Base-by-base conservation (phyloP, 306 rosid species). In the Gastrolobium villosum region DNA sequence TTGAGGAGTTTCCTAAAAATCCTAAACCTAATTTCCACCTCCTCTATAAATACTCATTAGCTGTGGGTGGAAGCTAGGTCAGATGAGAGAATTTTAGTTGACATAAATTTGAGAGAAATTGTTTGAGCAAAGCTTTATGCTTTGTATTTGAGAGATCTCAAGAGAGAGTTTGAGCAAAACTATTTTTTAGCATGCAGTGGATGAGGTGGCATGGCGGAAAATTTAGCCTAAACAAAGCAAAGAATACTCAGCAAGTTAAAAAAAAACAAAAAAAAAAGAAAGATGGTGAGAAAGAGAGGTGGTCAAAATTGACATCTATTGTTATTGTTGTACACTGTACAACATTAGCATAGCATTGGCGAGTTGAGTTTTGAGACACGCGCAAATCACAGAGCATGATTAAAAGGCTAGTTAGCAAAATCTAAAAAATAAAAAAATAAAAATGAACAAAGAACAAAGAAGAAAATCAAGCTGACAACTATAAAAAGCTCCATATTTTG, bases 221-320 rank as follows among this genome's bases (percentile, higher is more conserved):
- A 61, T 49, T 14, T 71, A 62, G 74, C 40, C 10, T 40, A 70
- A 69, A 48, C 41, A 70, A 36, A 41, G 7, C 34, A 77, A 48
- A 78, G 82, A 70, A 78, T 78, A 28, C 59, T 78, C 26, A 54
- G 40, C 37, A 15, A 53, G 44, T 70, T 4, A 11, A 2, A 3
- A 9, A 50, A 39, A 15, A 53, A 65, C n/a, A 4, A 4, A 20
- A 7, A 26, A 2, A 2, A 46, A 13, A 54, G 10, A 13, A 45
- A 72, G 59, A n/a, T 10, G 52, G 35, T 26, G 56, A 30, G 68
- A 67, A n/a, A 41, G 41, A 9, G 50, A 2, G 34, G 0, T 26
- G 32, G 84, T 72, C 78, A 79, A 71, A 71, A 30, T 61, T 46
- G 56, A 70, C 83, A 59, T 74, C 83, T 61, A 28, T 74, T 6